Conservation (phyloP, 805 yeast species). For the Wickerhamomyces strasburgensis region DNA sequence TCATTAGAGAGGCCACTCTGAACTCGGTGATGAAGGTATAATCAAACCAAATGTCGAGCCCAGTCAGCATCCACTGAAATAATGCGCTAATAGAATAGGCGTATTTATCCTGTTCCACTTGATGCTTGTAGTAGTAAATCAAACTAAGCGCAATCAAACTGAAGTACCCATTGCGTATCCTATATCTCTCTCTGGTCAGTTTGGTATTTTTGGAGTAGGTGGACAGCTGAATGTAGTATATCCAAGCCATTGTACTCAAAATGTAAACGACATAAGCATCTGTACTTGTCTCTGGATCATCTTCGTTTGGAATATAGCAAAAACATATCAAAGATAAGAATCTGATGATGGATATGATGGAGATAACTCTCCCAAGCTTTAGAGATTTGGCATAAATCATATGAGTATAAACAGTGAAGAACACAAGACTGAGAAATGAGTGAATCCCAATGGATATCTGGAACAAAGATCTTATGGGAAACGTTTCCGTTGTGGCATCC, state of each 20-base stretch:
- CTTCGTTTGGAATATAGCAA: conserved; percentile 10
- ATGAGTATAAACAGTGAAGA: not conserved
- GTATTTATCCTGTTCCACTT: conserved; percentile 9
- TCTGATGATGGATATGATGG: not conserved
- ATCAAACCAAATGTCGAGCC: conserved; percentile 13
- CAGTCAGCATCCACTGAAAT: conserved; percentile 14
- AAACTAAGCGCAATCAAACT: conserved; percentile 1
- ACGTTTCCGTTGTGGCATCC: conserved; percentile 10
- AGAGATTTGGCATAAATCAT: not conserved
- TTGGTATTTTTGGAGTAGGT: not conserved
- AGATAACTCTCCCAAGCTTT: not conserved
- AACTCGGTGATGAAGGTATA: conserved; percentile 4
- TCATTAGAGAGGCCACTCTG: not conserved
- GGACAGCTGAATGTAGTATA: conserved; percentile 4
- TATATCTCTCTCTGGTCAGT: conserved; percentile 3
- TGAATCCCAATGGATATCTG: conserved; percentile 12
- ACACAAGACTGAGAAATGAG: conserved; percentile 8
- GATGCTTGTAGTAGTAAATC: conserved; percentile 15
- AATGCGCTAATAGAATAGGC: conserved; percentile 16
- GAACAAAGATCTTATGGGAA: conserved; percentile 15
- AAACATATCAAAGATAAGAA: conserved; percentile 7
- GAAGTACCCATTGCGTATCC: conserved; percentile 1
- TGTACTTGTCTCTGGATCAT: conserved; percentile 6
- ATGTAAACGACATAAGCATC: conserved; percentile 11
- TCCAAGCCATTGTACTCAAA: conserved; percentile 6